Percentiles rank a stretch among this genome's conserved stretches.
phyloP scores from a whole-genome alignment of 106 monocot species.

The Acorus calamus region DNA sequence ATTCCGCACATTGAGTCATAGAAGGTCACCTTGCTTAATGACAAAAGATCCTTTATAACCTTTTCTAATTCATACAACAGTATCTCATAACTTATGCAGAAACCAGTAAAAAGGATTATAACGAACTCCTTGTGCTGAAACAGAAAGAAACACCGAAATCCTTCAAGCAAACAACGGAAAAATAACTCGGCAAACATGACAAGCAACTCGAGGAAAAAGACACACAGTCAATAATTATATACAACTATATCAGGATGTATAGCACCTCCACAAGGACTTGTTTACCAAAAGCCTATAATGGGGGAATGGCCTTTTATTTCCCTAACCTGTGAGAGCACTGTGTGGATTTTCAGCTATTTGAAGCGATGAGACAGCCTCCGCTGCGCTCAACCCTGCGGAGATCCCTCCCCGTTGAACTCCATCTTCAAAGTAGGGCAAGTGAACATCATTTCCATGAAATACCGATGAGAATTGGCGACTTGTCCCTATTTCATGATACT shows the following conservation, averaged over 20 bases:
- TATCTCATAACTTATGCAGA: too few species aligned
- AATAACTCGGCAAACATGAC: too few species aligned
- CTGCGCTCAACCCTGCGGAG: conserved; percentile 47
- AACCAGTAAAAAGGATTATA: too few species aligned
- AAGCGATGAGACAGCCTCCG: conserved; percentile 65
- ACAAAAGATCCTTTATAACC: too few species aligned
- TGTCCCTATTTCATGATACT: conserved; percentile 25
- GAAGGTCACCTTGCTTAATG: too few species aligned
- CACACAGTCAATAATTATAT: conserved; percentile 11
- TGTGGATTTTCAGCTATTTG: conserved; percentile 60
- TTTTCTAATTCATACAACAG: too few species aligned
- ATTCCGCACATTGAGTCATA: too few species aligned
- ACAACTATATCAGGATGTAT: conserved; percentile 18
- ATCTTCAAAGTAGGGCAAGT: conserved; percentile 26
- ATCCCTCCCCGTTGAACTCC: conserved; percentile 17
- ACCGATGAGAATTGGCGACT: conserved; percentile 13
- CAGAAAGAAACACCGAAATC: too few species aligned
- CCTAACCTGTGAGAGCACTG: conserved; percentile 8
- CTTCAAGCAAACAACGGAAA: too few species aligned
- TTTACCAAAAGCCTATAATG: conserved; percentile 27
- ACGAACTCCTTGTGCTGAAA: too few species aligned
- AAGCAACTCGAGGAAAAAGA: too few species aligned
- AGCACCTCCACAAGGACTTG: conserved; percentile 26
- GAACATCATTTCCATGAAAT: conserved; percentile 13
- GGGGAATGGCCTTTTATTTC: conserved; percentile 17